Evolutionary conservation across 768 basidiomycete species (phyloP).

Genomic region (Udeniomyces megalosporus): DNA sequence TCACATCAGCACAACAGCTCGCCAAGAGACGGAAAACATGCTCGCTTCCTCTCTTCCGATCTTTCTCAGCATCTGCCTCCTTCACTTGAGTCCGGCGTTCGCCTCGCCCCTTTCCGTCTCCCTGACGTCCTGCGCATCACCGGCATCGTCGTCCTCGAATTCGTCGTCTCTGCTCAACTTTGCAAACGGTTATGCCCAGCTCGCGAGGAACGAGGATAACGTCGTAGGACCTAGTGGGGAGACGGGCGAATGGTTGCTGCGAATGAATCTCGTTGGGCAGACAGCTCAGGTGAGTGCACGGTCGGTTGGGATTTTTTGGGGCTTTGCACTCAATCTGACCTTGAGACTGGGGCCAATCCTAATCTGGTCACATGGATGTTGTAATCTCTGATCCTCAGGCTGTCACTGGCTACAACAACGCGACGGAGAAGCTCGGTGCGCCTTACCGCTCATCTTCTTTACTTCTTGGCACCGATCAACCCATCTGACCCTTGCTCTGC

Average conservation of each 20-base stretch:
- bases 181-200: slow-evolving; percentile 32
- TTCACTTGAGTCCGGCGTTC: background rate
- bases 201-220: slow-evolving; percentile 19
- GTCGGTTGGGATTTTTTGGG: background rate
- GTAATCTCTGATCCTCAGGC: background rate
- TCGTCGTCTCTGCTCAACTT: slow-evolving; percentile 39
- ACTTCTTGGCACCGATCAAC: background rate
- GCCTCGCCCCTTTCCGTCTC: slow-evolving; percentile 10
- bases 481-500: slow-evolving; percentile 16
- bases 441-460: slow-evolving; percentile 16
- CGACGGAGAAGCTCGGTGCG: slow-evolving; percentile 52
- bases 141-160: slow-evolving; percentile 13
- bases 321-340: background rate
- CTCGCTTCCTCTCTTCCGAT: background rate
- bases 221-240: slow-evolving; percentile 20
- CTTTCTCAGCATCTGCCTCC: background rate
- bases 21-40: no score
- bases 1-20: no score
- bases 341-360: background rate
- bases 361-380: no score
- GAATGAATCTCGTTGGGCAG: slow-evolving; percentile 41
- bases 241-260: slow-evolving; percentile 22
- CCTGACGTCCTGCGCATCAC: slow-evolving; percentile 20
- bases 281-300: slow-evolving; percentile 41
- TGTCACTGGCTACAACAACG: slow-evolving; percentile 38